Evolutionary conservation across 2,329 filamentous ascomycete genomes (phyloP).

Genomic region (Arthrobotrys sinensis): DNA sequence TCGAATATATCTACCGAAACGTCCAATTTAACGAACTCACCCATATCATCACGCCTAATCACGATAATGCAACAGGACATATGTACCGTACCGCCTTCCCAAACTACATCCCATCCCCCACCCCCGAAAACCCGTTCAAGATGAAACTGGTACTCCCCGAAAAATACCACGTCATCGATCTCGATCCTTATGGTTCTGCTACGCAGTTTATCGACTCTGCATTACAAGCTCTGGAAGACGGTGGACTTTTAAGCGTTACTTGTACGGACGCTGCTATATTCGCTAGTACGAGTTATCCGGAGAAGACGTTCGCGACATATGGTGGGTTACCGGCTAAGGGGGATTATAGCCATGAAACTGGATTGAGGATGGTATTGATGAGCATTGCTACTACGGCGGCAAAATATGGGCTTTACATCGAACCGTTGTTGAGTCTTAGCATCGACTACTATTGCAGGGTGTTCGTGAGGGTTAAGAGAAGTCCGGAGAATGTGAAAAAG

Average conservation of each 20-base stretch:
- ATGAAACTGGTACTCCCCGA: slow-evolving; percentile 63
- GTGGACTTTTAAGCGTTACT: slow-evolving; percentile 92
- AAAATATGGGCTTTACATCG: slow-evolving; percentile 87
- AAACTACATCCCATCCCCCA: slow-evolving; percentile 21
- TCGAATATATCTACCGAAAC: slow-evolving; percentile 86
- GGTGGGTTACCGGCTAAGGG: slow-evolving; percentile 91
- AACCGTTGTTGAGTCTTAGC: slow-evolving; percentile 90
- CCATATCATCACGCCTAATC: slow-evolving; percentile 33
- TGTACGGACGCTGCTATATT: slow-evolving; percentile 97
- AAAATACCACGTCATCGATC: slow-evolving; percentile 92
- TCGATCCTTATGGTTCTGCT: slow-evolving; percentile 95
- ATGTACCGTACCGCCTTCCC: slow-evolving; percentile 77
- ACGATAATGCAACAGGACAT: slow-evolving; percentile 84
- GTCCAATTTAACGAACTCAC: slow-evolving; percentile 83
- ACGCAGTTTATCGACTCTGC: slow-evolving; percentile 93
- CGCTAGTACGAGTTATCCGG: slow-evolving; percentile 92
- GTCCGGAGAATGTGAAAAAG: slow-evolving; percentile 89
- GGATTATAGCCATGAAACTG: slow-evolving; percentile 87
- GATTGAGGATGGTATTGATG: slow-evolving; percentile 87
- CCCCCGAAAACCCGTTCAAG: slow-evolving; percentile 32
- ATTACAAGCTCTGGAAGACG: slow-evolving; percentile 84
- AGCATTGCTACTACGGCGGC: slow-evolving; percentile 84
- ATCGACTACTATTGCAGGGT: slow-evolving; percentile 96
- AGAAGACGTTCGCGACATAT: slow-evolving; percentile 95
- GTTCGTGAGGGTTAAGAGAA: slow-evolving; percentile 85